Percentiles rank a stretch among this genome's conserved stretches.
Evolutionary conservation across 441 rosid species (phyloP).

Genomic region (Croton setiger): DNA sequence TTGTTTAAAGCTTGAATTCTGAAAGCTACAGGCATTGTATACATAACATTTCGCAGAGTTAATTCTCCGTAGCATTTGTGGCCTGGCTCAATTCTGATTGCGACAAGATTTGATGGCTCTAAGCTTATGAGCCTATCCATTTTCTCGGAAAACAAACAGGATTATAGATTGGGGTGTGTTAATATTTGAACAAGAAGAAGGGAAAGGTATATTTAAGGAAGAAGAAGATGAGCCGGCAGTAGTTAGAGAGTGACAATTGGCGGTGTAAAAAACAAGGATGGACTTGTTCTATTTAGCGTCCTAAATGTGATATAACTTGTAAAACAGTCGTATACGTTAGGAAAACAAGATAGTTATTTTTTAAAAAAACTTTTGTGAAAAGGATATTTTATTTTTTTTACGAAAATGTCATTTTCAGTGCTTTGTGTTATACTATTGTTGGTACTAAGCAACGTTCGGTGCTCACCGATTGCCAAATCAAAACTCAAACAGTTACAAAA

Average conservation of each 20-base stretch:
- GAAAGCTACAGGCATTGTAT: conserved; percentile 72
- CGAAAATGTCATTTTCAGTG: no score
- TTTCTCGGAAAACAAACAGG: not conserved
- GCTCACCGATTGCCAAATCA: no score
- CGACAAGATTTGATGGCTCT: conserved; percentile 55
- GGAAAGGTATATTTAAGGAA: conserved; percentile 10
- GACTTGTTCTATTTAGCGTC: conserved; percentile 55
- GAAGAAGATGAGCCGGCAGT: conserved; percentile 42
- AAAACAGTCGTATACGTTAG: conserved; percentile 10
- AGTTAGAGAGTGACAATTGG: conserved; percentile 39
- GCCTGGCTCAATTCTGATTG: conserved; percentile 51
- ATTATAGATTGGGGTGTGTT: not conserved
- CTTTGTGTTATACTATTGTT: no score
- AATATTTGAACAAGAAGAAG: not conserved
- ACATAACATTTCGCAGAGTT: conserved; percentile 54
- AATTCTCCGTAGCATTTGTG: conserved; percentile 50
- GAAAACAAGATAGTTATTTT: no score
- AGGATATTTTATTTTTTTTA: no score
- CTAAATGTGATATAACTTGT: not conserved
- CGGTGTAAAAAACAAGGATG: conserved; percentile 45
- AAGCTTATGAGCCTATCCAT: conserved; percentile 66
- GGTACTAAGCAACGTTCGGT: no score
- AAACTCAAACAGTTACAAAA: no score
- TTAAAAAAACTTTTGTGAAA: no score
- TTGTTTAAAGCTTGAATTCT: conserved; percentile 48